These are phyloP conservation scores for Cylindrodendrum hubeiense DNA, from an alignment of 2,329 filamentous ascomycete genomes.

Conservation along the genomic window DNA sequence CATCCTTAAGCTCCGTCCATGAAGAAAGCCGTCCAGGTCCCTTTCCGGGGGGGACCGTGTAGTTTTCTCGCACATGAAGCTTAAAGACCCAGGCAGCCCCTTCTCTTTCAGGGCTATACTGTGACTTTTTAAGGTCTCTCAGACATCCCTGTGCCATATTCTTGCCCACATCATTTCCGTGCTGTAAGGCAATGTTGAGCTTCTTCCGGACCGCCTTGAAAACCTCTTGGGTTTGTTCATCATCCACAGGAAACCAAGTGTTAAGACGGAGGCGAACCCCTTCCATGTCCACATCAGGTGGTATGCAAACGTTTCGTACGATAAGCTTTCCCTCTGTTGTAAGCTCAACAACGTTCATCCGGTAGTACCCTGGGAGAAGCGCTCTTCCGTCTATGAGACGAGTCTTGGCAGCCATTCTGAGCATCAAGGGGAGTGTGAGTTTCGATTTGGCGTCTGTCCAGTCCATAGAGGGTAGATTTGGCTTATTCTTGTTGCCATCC, in stretches of 20 bases:
- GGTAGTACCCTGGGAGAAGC: constrained; percentile 35
- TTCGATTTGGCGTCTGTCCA: constrained; percentile 28
- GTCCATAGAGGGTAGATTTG: constrained; percentile 8
- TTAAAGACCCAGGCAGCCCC: constrained; percentile 33
- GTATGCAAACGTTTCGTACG: constrained; percentile 24
- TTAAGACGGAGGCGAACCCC: constrained; percentile 32
- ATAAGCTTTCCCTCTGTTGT: constrained; percentile 30
- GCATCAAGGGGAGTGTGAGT: constrained; percentile 10
- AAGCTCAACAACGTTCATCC: constrained; percentile 32
- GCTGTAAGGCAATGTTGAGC: not conserved
- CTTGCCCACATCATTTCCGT: constrained; percentile 17
- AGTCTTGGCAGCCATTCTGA: constrained; percentile 35
- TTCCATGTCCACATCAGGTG: constrained; percentile 13
- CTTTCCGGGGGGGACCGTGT: constrained; percentile 25
- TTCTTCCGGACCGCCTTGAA: constrained; percentile 25
- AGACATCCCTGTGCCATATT: constrained; percentile 9
- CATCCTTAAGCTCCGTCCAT: constrained; percentile 32
- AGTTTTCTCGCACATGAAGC: constrained; percentile 22
- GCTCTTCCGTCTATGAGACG: constrained; percentile 33
- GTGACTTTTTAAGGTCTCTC: constrained; percentile 14
- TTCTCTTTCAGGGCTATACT: constrained; percentile 15
- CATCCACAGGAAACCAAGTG: constrained; percentile 29
- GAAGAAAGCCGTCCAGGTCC: constrained; percentile 22
- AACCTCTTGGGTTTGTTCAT: constrained; percentile 14
- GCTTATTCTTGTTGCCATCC: constrained; percentile 24